Percentiles rank a stretch among this genome's conserved stretches.
Conservation (phyloP, 176 grass and related monocot species). For the Puya raimondii region DNA sequence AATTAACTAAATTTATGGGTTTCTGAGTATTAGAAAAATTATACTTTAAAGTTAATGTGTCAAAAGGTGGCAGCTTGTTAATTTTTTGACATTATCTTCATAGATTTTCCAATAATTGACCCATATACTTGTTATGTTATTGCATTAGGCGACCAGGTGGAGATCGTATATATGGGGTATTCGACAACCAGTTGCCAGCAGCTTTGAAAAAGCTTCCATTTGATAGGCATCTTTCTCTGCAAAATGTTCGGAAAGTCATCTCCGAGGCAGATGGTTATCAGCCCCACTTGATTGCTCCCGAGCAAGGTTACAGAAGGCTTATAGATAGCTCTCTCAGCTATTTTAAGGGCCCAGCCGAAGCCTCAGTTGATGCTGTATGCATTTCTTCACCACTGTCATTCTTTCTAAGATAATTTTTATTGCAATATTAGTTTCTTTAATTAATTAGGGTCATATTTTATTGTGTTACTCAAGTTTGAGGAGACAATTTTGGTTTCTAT, state of each 20-base stretch:
- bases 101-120: not conserved
- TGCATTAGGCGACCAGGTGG: constrained; percentile 81
- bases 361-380: constrained; percentile 88
- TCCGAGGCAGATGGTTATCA: constrained; percentile 99
- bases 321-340: constrained; percentile 98
- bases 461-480: no score
- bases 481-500: not conserved
- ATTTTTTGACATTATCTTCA: not conserved
- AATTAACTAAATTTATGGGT: no score
- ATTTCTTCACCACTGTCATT: constrained; percentile 17
- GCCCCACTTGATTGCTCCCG: constrained; percentile 97
- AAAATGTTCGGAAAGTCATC: constrained; percentile 94
- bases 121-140: constrained; percentile 11
- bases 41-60: not conserved
- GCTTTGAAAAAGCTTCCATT: constrained; percentile 99
- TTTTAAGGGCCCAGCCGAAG: constrained; percentile 97
- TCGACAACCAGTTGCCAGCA: constrained; percentile 88
- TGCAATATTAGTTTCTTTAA: not conserved
- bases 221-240: constrained; percentile 83
- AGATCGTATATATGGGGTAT: constrained; percentile 97
- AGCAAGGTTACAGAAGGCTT: constrained; percentile 94
- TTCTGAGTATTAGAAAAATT: no score
- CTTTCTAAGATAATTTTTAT: not conserved
- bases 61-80: not conserved
- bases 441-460: not conserved